Evolutionary conservation across 2,329 filamentous ascomycete genomes (phyloP).

Genomic region (Thelonectria olida): DNA sequence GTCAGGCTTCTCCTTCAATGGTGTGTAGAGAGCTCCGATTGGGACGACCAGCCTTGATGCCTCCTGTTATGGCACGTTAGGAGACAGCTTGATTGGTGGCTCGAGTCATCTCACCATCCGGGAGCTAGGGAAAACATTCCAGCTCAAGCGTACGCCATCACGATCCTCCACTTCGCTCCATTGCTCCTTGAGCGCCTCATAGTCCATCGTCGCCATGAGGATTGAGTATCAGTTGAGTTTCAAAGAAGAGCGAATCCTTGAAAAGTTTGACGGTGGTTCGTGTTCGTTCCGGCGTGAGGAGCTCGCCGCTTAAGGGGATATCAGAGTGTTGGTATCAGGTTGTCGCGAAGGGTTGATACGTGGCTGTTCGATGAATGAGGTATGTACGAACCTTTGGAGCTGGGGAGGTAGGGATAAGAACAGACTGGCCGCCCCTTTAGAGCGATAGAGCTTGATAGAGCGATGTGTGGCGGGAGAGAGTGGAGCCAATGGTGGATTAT

Average conservation of each 20-base stretch:
- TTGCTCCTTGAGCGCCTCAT: conserved; percentile 91
- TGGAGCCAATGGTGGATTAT: too few relatives aligned
- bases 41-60: conserved; percentile 93
- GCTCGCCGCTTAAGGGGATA: background rate
- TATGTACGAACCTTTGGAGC: background rate
- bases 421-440: conserved; percentile 18
- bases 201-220: conserved; percentile 72
- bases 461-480: background rate
- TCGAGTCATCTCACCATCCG: conserved; percentile 76
- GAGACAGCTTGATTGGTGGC: background rate
- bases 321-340: background rate
- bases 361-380: background rate
- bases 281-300: background rate
- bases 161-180: conserved; percentile 97
- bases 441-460: conserved; percentile 6
- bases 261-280: background rate
- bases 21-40: conserved; percentile 95
- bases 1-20: conserved; percentile 92
- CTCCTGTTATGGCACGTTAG: conserved; percentile 66
- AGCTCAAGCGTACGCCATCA: conserved; percentile 94
- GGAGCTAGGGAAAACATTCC: conserved; percentile 98
- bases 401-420: background rate
- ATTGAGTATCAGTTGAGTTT: background rate
- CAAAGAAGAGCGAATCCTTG: background rate
- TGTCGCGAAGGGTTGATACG: background rate